These are phyloP conservation scores for Hypoxylon lienhwacheense DNA, from an alignment of 495 filamentous ascomycete species.

Conservation along the genomic window DNA sequence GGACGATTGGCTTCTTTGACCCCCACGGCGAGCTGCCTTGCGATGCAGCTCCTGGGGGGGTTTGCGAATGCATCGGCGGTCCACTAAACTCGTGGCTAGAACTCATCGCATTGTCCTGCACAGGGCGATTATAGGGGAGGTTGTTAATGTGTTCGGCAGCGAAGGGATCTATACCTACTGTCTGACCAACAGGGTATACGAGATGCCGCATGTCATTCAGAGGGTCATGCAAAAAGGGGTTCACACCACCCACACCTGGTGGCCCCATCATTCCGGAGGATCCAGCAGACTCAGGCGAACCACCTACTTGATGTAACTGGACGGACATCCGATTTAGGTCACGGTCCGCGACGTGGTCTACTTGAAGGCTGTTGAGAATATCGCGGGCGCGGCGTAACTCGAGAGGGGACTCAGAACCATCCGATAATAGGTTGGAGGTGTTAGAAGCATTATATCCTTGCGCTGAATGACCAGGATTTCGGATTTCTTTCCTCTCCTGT, in stretches of 20 bases:
- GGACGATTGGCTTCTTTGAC: slow-evolving; percentile 76
- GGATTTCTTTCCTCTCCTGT: slow-evolving; percentile 47
- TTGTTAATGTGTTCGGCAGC: slow-evolving; percentile 92
- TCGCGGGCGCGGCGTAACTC: slow-evolving; percentile 89
- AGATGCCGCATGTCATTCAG: slow-evolving; percentile 74
- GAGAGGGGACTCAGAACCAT: slow-evolving; percentile 65
- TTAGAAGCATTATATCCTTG: slow-evolving; percentile 40
- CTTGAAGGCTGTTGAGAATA: slow-evolving; percentile 76
- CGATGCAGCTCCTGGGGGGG: slow-evolving; percentile 31
- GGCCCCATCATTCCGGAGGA: slow-evolving; percentile 51
- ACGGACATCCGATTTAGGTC: slow-evolving; percentile 75
- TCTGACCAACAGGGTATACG: slow-evolving; percentile 88
- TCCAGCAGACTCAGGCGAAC: slow-evolving; percentile 49
- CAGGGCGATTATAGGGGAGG: slow-evolving; percentile 73
- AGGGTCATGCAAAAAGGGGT: slow-evolving; percentile 49
- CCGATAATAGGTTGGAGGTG: slow-evolving; percentile 43
- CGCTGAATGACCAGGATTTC: slow-evolving; percentile 47
- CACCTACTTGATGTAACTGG: slow-evolving; percentile 66
- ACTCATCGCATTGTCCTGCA: slow-evolving; percentile 37
- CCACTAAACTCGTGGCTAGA: slow-evolving; percentile 32
- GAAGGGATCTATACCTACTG: slow-evolving; percentile 91
- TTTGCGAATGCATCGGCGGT: slow-evolving; percentile 33
- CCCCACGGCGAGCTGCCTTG: slow-evolving; percentile 60
- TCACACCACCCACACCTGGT: slow-evolving; percentile 37
- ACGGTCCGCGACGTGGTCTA: slow-evolving; percentile 75